Conservation (phyloP, 2,329 filamentous ascomycete genomes). For the Cercospora canescens region DNA sequence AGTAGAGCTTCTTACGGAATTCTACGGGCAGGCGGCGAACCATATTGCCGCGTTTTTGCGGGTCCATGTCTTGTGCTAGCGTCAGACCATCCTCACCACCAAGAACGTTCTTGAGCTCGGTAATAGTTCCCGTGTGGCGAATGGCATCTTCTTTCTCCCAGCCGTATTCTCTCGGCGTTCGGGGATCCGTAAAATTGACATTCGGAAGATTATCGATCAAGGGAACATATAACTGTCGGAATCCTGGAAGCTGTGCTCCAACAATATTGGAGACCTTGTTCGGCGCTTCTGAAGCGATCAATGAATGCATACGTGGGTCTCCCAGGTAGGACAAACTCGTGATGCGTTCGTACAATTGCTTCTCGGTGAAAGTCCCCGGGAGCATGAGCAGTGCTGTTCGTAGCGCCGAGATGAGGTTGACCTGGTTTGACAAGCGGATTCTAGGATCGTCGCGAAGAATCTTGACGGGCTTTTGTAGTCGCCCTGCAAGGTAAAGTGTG, state of each 20-base stretch:
- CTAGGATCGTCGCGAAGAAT: constrained; percentile 91
- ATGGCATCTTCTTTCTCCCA: constrained; percentile 42
- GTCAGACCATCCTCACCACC: constrained; percentile 62
- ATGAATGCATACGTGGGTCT: constrained; percentile 83
- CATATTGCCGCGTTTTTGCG: constrained; percentile 89
- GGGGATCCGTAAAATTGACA: constrained; percentile 70
- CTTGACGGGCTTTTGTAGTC: constrained; percentile 96
- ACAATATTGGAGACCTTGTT: constrained; percentile 95
- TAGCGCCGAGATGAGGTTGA: constrained; percentile 89
- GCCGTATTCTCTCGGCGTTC: constrained; percentile 49
- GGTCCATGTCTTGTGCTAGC: constrained; percentile 89
- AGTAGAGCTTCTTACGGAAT: constrained; percentile 89
- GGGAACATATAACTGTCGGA: constrained; percentile 86
- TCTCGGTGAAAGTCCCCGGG: constrained; percentile 80
- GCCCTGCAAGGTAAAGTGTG: constrained; percentile 91
- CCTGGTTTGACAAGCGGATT: constrained; percentile 91
- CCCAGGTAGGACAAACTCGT: constrained; percentile 91
- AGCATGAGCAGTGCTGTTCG: constrained; percentile 86
- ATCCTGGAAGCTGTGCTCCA: constrained; percentile 84
- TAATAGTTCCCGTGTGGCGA: constrained; percentile 34
- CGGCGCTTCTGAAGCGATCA: constrained; percentile 74
- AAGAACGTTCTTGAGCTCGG: constrained; percentile 59
- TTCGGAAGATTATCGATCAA: constrained; percentile 90
- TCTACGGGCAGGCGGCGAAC: constrained; percentile 83
- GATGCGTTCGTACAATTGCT: constrained; percentile 85